A percentile compares a stretch with the other conserved stretches of the same genome.
Conservation (phyloP, 2,329 filamentous ascomycete genomes). For the Ceratocystis smalleyi region DNA sequence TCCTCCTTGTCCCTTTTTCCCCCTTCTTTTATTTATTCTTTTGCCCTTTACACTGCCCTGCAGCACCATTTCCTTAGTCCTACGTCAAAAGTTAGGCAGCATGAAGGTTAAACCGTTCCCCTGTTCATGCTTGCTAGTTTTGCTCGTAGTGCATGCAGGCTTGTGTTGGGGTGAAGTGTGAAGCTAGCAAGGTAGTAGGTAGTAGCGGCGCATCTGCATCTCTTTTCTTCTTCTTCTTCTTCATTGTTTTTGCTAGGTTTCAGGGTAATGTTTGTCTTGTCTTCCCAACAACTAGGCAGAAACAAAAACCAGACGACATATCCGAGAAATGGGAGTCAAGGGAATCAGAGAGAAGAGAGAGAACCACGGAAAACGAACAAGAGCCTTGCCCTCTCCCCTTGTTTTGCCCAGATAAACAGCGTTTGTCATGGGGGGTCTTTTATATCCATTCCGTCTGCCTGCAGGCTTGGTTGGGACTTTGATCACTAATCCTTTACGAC, state of each 20-base stretch:
- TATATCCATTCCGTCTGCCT: not conserved
- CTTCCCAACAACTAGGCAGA: conserved; percentile 1
- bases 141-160: not conserved
- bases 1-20: not conserved
- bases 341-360: not conserved
- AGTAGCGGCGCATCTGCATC: not conserved
- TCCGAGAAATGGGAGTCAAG: conserved; percentile 5
- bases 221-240: not conserved
- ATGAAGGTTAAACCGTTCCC: not conserved
- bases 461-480: not conserved
- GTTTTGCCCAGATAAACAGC: not conserved
- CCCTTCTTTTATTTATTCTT: not conserved
- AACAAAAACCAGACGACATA: not conserved
- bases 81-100: conserved; percentile 1
- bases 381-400: not conserved
- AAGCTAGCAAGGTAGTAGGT: not conserved
- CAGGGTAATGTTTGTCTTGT: not conserved
- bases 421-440: not conserved
- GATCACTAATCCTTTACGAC: not conserved
- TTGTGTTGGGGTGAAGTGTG: not conserved
- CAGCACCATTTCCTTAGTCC: not conserved
- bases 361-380: not conserved
- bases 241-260: not conserved
- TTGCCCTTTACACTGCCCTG: not conserved
- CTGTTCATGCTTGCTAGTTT: not conserved